Conservation (phyloP, 345 rosid species). For the Boechera retrofracta region DNA sequence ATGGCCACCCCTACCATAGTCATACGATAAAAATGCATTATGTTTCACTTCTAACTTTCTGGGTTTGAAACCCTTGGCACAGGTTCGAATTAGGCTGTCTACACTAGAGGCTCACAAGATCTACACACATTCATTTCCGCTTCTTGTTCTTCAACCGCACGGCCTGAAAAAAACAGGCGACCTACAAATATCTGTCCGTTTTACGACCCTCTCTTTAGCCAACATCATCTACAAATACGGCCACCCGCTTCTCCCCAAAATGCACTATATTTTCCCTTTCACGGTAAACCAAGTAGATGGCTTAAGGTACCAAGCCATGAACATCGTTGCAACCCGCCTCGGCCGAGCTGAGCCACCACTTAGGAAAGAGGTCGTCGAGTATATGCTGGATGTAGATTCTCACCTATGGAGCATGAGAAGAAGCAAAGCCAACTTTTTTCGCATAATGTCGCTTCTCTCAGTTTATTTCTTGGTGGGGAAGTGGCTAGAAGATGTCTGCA, state of each 20-base stretch:
- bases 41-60: not conserved
- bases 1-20: not conserved
- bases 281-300: constrained; percentile 81
- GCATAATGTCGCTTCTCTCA: constrained; percentile 71
- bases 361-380: constrained; percentile 82
- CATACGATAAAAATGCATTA: not conserved
- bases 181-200: constrained; percentile 69
- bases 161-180: constrained; percentile 88
- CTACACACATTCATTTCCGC: constrained; percentile 81
- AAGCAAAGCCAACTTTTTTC: constrained; percentile 87
- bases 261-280: constrained; percentile 83
- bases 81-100: constrained; percentile 63
- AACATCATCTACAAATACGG: constrained; percentile 66
- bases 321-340: constrained; percentile 71
- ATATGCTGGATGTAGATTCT: constrained; percentile 87
- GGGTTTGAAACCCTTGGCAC: not conserved
- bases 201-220: constrained; percentile 70
- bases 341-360: constrained; percentile 89
- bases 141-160: constrained; percentile 65
- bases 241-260: constrained; percentile 79
- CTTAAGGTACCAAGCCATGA: constrained; percentile 82
- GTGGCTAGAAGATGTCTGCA: constrained; percentile 71
- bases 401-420: constrained; percentile 93
- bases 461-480: constrained; percentile 52
- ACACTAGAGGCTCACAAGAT: constrained; percentile 75